phyloP scores from a whole-genome alignment of 345 rosid species.

The Boechera retrofracta region DNA sequence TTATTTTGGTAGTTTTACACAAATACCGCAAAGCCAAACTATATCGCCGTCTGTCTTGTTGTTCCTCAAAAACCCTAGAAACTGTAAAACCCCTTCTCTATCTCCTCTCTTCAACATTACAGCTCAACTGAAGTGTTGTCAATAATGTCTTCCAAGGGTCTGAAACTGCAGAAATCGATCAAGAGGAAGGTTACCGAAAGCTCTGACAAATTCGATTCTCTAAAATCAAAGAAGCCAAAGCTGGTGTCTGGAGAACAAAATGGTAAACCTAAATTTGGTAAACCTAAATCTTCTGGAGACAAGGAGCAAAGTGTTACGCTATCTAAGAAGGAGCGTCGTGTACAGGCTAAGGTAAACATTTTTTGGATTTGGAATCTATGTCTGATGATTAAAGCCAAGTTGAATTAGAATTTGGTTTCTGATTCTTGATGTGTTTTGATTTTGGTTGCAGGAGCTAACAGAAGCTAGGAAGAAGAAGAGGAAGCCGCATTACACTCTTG shows the following conservation, averaged over 20 bases:
- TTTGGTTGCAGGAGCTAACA: constrained; percentile 60
- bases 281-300: constrained; percentile 28
- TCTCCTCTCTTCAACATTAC: background rate
- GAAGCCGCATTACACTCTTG: constrained; percentile 79
- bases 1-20: background rate
- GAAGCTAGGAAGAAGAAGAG: constrained; percentile 91
- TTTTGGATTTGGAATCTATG: background rate
- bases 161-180: constrained; percentile 21
- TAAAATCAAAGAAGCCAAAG: constrained; percentile 44
- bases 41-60: constrained; percentile 20
- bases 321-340: constrained; percentile 43
- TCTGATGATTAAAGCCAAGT: background rate
- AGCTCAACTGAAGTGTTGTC: background rate
- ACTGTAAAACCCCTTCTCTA: constrained; percentile 23
- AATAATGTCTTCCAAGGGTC: constrained; percentile 42
- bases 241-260: constrained; percentile 18
- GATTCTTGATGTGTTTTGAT: constrained; percentile 6
- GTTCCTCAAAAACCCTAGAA: constrained; percentile 45
- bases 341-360: constrained; percentile 39
- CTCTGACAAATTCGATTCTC: constrained; percentile 31
- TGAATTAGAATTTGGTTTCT: background rate
- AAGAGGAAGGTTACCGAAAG: constrained; percentile 38
- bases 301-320: constrained; percentile 18
- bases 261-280: constrained; percentile 16
- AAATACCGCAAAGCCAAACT: background rate